Percentiles rank a stretch among this genome's conserved stretches.
Evolutionary conservation across 768 basidiomycete species (phyloP).

Genomic region (Kwoniella pini): DNA sequence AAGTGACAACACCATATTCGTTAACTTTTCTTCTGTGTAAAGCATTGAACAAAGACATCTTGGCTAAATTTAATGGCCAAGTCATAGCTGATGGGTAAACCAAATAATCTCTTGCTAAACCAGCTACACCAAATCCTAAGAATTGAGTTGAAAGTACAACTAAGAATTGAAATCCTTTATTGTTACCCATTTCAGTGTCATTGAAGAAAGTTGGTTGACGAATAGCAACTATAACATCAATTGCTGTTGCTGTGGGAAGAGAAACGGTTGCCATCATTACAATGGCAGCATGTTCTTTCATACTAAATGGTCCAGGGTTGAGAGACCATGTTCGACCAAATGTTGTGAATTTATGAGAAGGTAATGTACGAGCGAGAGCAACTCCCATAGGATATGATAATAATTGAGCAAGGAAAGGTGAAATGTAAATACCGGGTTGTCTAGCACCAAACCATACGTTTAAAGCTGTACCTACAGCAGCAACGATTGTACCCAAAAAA

Average conservation of each 20-base stretch:
- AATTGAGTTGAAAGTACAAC: conserved; percentile 58
- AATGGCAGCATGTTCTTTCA: conserved; percentile 9
- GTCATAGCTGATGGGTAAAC: conserved; percentile 15
- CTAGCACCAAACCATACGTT: conserved; percentile 17
- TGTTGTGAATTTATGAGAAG: neutral
- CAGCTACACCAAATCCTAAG: conserved; percentile 88
- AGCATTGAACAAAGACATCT: conserved; percentile 12
- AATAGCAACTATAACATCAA: conserved; percentile 8
- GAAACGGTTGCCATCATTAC: conserved; percentile 15
- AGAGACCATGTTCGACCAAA: neutral
- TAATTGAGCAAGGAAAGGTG: conserved; percentile 15
- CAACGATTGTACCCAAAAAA: conserved; percentile 11
- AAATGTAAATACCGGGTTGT: conserved; percentile 15
- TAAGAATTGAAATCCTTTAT: conserved; percentile 9
- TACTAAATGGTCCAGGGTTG: conserved; percentile 8
- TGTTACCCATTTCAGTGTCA: conserved; percentile 2
- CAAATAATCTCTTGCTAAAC: conserved; percentile 75
- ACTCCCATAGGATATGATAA: conserved; percentile 10
- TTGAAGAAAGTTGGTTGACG: conserved; percentile 11
- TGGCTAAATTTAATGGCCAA: conserved; percentile 12
- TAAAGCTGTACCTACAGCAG: conserved; percentile 4
- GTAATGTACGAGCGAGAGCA: neutral
- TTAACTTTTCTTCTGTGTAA: conserved; percentile 10
- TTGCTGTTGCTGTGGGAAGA: conserved; percentile 10
- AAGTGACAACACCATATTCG: conserved; percentile 10